Evolutionary conservation across 495 filamentous ascomycete genomes (phyloP), one percentile per base, ranked within the genome.

Genomic region (Xylaria grammica): DNA sequence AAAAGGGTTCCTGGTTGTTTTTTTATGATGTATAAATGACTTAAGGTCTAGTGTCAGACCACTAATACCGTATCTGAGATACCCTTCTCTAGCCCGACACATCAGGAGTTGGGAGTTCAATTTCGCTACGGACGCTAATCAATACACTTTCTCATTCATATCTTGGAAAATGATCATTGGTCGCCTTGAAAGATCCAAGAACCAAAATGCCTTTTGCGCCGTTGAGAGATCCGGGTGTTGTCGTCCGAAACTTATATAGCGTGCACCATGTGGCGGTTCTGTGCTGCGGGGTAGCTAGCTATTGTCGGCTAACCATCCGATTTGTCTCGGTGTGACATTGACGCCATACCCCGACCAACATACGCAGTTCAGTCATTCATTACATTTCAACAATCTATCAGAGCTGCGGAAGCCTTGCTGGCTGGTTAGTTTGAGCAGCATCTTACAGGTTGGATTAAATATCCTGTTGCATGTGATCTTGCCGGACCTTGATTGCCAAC

Each of bases 21-120:
- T 65, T 67, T 74, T 68, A 74, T 63, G 65, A 72, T 74, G 72
- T 74, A 72, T 74, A 65, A 74, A 74, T 70, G 72, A 69, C 57
- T 63, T 62, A 58, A 46, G 34, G 72, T 72, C 69, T 45, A 30
- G 60, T 58, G 36, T 20, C 22, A 60, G 69, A 68, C 69, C 61
- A 50, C 63, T 74, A 74, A 74, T 74, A 70, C 67, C 51, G 65
- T 62, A 67, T 68, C 48, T 59, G 69, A 74, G 69, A 74, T 74
- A 72, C 72, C 72, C 69, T 69, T 62, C 69, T 59, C 63, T 66
- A 55, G 68, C 66, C 51, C 65, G 69, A 69, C 68, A 62, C 65
- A 67, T 68, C 59, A 69, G 69, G 69, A 68, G 65, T 72, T 69
- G 65, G 69, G 52, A 56, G 52, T 24, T 72, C 67, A 46, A 54